Conservation (phyloP, 2,329 filamentous ascomycete species). For the Pseudogymnoascus sp. region DNA sequence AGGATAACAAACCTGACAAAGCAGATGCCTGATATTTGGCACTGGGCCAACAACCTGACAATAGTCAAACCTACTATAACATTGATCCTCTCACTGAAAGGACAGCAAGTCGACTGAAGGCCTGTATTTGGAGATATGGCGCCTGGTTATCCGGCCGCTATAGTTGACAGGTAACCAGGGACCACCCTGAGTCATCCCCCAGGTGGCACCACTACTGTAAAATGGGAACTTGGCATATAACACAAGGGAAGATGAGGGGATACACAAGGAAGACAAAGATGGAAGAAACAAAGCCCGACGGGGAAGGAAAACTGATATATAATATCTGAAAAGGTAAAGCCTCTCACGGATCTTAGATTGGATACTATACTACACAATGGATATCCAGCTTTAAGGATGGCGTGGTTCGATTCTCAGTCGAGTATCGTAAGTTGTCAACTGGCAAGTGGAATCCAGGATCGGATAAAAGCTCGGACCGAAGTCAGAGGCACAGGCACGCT, state of each 20-base stretch:
- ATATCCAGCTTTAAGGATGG: neutral
- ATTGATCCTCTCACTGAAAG: neutral
- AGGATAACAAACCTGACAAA: neutral
- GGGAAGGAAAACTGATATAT: neutral
- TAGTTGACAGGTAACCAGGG: neutral
- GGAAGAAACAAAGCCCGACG: neutral
- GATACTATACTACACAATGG: neutral
- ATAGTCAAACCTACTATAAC: neutral
- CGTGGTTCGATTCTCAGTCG: neutral
- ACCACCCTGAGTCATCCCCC: neutral
- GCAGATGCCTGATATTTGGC: neutral
- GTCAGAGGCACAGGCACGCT: neutral
- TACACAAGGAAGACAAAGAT: neutral
- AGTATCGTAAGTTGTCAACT: neutral
- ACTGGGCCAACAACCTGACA: neutral
- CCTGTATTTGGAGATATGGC: neutral
- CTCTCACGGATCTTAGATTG: neutral
- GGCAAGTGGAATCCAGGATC: neutral
- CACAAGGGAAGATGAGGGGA: neutral
- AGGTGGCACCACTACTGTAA: neutral
- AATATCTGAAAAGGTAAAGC: neutral
- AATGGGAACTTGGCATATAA: neutral
- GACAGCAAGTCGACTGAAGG: neutral
- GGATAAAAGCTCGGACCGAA: neutral
- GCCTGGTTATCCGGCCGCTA: neutral